Percentiles rank a stretch among this genome's conserved stretches.
These are phyloP conservation scores for Nicotiana knightiana DNA, from an alignment of 257 asterid species.

Conservation along the genomic window DNA sequence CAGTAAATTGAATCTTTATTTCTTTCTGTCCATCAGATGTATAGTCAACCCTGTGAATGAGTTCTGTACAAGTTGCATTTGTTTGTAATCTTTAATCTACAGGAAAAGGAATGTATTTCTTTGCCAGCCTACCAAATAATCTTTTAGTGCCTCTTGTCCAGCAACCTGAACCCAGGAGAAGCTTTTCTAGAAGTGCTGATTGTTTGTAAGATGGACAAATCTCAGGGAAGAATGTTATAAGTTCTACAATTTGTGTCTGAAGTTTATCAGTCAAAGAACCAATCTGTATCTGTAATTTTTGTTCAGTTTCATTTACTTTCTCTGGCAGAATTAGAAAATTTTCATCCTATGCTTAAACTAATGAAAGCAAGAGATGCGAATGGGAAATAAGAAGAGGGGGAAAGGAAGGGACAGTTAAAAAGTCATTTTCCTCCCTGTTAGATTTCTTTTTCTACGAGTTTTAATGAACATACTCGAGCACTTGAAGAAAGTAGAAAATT, in stretches of 20 bases:
- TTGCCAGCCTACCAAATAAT: neutral
- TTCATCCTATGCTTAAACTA: neutral
- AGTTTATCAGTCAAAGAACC: neutral
- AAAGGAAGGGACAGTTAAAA: neutral
- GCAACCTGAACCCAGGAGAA: neutral
- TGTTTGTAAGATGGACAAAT: neutral
- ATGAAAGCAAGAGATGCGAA: neutral
- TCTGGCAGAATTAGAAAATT: neutral
- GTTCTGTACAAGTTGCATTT: slow-evolving; percentile 8
- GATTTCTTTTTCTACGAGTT: neutral
- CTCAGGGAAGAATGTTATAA: neutral
- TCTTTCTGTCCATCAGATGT: neutral
- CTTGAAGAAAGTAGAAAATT: neutral
- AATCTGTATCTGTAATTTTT: neutral
- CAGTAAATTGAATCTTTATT: neutral
- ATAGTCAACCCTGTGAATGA: slow-evolving; percentile 10
- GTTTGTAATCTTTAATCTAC: slow-evolving; percentile 4
- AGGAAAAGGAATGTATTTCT: slow-evolving; percentile 2
- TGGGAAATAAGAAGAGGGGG: neutral
- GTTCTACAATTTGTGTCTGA: neutral
- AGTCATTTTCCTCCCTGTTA: neutral
- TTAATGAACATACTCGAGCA: neutral
- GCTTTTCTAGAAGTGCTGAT: neutral
- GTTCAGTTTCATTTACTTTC: neutral
- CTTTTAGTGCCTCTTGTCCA: slow-evolving; percentile 1